A percentile compares a stretch with the other conserved stretches of the same genome.
Conservation (phyloP, 495 filamentous ascomycete genomes). For the Viridothelium virens region DNA sequence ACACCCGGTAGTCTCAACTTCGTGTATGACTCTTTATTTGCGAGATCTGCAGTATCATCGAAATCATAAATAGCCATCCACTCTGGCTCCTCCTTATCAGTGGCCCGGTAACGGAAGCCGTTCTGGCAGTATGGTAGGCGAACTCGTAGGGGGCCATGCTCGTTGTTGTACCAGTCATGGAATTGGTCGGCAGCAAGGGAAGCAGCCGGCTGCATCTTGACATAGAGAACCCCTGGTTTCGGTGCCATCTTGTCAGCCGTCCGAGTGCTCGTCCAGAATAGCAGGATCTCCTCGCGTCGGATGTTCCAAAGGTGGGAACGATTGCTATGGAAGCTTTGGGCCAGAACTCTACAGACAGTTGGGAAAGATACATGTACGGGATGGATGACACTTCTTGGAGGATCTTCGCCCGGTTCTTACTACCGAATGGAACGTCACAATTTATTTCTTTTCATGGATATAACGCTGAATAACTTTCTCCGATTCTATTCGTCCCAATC, state of each 20-base stretch:
- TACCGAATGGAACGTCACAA: no score
- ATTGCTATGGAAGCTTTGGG: not conserved
- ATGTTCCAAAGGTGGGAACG: no score
- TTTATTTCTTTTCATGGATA: not conserved
- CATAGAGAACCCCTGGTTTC: slow-evolving; percentile 59
- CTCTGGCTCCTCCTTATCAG: slow-evolving; percentile 50
- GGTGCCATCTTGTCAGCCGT: slow-evolving; percentile 17
- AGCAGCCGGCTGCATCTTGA: slow-evolving; percentile 66
- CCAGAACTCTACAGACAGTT: not conserved
- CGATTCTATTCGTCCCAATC: not conserved
- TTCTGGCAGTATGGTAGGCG: slow-evolving; percentile 65
- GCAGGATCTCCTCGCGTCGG: not conserved
- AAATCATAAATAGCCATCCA: slow-evolving; percentile 78
- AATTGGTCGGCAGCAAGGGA: slow-evolving; percentile 54
- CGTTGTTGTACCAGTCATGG: slow-evolving; percentile 87
- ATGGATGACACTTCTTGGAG: not conserved
- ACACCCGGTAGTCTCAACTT: slow-evolving; percentile 54
- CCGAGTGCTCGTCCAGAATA: not conserved
- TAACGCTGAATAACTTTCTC: not conserved
- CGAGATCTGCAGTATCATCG: slow-evolving; percentile 58
- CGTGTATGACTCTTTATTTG: slow-evolving; percentile 56
- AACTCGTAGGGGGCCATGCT: slow-evolving; percentile 71
- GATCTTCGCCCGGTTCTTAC: not conserved
- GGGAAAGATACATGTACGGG: not conserved
- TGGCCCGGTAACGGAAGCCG: slow-evolving; percentile 68